A percentile compares a stretch with the other conserved stretches of the same genome.
phyloP scores from a whole-genome alignment of 2,329 filamentous ascomycete genomes.

The Hirsutella thompsonii region DNA sequence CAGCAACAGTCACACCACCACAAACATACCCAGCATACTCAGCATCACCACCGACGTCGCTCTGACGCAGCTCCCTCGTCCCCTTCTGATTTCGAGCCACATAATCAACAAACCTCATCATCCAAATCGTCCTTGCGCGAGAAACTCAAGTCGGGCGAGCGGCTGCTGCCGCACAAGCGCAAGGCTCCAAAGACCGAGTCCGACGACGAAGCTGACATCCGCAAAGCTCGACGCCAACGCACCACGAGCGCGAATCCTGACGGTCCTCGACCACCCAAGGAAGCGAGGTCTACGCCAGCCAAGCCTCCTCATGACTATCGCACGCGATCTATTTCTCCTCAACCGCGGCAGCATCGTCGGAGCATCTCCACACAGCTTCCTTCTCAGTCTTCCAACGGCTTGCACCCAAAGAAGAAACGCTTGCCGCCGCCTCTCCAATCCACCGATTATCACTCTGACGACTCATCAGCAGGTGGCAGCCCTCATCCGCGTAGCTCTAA shows the following conservation, averaged over 20 bases:
- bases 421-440: conserved; percentile 48
- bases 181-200: conserved; percentile 41
- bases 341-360: conserved; percentile 43
- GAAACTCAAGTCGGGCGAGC: conserved; percentile 33
- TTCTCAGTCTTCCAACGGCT: conserved; percentile 38
- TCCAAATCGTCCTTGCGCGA: conserved; percentile 33
- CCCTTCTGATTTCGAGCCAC: conserved; percentile 45
- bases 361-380: conserved; percentile 52
- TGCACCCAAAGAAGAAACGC: conserved; percentile 47
- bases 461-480: conserved; percentile 48
- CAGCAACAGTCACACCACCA: background rate
- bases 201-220: conserved; percentile 42
- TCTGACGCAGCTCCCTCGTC: conserved; percentile 29
- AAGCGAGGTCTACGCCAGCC: conserved; percentile 18
- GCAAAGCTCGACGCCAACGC: conserved; percentile 41
- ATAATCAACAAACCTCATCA: conserved; percentile 26
- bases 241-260: conserved; percentile 31
- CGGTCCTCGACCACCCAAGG: conserved; percentile 16
- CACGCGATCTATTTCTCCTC: conserved; percentile 46
- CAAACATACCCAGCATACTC: conserved; percentile 10
- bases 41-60: conserved; percentile 18
- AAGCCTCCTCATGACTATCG: conserved; percentile 20
- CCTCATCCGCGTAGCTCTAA: conserved; percentile 47
- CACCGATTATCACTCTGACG: conserved; percentile 54
- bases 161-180: conserved; percentile 34